Evolutionary conservation across 108 stramenopile genomes (phyloP).

Genomic region (Phaeodactylum tricornutum): DNA sequence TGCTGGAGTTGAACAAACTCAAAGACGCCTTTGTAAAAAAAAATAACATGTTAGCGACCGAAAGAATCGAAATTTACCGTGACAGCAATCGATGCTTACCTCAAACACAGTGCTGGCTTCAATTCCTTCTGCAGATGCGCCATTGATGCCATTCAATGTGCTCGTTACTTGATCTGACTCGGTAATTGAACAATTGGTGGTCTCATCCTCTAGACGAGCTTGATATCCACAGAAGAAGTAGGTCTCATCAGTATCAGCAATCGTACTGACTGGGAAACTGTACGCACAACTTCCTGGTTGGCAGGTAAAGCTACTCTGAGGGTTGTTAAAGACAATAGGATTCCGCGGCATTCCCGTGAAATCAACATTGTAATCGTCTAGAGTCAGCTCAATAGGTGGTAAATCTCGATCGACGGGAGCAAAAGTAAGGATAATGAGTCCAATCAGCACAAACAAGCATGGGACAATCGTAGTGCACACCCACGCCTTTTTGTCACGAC

Average conservation of each 20-base stretch:
- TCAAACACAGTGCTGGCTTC: too few relatives aligned
- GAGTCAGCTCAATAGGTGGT: constrained; percentile 24
- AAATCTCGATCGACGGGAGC: constrained; percentile 23
- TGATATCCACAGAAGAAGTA: constrained; percentile 49
- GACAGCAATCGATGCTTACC: too few relatives aligned
- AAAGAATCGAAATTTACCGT: too few relatives aligned
- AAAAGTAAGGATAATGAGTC: constrained; percentile 46
- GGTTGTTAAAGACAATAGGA: constrained; percentile 58
- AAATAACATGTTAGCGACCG: too few relatives aligned
- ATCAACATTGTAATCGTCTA: constrained; percentile 49
- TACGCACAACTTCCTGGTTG: constrained; percentile 55
- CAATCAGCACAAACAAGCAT: constrained; percentile 45
- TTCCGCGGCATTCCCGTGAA: constrained; percentile 36
- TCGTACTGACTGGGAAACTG: background rate
- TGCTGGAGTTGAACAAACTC: too few relatives aligned
- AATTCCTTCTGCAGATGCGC: too few relatives aligned
- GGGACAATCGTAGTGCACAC: constrained; percentile 65
- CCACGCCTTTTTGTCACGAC: constrained; percentile 82
- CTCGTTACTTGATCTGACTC: too few relatives aligned
- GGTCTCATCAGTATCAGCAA: constrained; percentile 25
- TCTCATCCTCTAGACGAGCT: constrained; percentile 15
- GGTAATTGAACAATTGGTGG: constrained; percentile 12
- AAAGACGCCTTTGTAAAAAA: too few relatives aligned
- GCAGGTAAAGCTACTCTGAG: constrained; percentile 29
- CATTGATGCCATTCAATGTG: too few relatives aligned